Evolutionary conservation across 352 stramenopile genomes (phyloP).

Genomic region (Globisporangium ultimum): DNA sequence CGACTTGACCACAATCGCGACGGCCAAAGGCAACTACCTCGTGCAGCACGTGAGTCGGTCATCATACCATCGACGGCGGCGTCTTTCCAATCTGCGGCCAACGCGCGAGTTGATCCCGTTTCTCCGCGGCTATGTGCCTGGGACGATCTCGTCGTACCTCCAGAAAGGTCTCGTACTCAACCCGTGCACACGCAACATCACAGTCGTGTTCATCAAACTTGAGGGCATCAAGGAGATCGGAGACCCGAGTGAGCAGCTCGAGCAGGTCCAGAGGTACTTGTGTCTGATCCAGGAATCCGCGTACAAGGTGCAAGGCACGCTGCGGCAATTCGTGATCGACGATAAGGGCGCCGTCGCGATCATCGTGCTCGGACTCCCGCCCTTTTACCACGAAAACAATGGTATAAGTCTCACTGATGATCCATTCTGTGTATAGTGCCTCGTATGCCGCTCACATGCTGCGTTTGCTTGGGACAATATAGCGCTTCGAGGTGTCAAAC

Average conservation of each 20-base stretch:
- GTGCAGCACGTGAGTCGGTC: constrained; percentile 24
- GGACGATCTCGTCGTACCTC: constrained; percentile 63
- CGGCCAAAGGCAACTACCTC: constrained; percentile 45
- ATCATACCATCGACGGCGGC: constrained; percentile 8
- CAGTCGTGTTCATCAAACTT: constrained; percentile 68
- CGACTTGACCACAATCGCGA: constrained; percentile 18
- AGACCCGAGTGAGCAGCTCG: constrained; percentile 34
- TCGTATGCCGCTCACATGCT: not conserved
- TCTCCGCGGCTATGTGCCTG: constrained; percentile 61
- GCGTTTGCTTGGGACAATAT: constrained; percentile 1
- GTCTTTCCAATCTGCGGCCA: constrained; percentile 12
- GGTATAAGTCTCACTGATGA: constrained; percentile 17
- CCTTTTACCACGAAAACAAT: constrained; percentile 87
- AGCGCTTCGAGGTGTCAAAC: constrained; percentile 64
- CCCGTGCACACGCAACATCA: constrained; percentile 66
- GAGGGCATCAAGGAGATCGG: constrained; percentile 49
- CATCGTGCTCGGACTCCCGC: constrained; percentile 67
- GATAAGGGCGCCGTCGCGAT: constrained; percentile 84
- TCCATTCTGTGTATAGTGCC: not conserved
- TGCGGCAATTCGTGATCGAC: constrained; percentile 86
- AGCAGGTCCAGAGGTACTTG: constrained; percentile 55
- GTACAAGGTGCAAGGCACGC: constrained; percentile 75
- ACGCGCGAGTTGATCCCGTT: constrained; percentile 51
- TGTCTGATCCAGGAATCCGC: constrained; percentile 71
- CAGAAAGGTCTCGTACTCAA: constrained; percentile 63